A percentile compares a stretch with the other conserved stretches of the same genome.
phyloP scores from a whole-genome alignment of 495 filamentous ascomycete genomes.

The Geopyxis carbonaria region DNA sequence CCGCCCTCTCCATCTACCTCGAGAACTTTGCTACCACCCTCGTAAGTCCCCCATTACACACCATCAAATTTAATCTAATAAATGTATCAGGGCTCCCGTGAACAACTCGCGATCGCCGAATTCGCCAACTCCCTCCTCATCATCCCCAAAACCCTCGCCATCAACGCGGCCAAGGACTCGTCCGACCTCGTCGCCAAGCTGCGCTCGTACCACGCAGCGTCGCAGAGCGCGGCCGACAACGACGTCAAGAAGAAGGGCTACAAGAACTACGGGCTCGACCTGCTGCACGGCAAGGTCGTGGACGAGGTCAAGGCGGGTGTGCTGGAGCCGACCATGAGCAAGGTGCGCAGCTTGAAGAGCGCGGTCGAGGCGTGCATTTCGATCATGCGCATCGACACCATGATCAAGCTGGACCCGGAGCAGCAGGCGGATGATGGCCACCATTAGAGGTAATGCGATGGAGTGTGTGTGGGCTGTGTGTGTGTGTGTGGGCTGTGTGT shows the following conservation, averaged over 20 bases:
- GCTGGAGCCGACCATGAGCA: slow-evolving; percentile 94
- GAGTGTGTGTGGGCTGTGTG: too few relatives aligned
- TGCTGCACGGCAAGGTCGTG: slow-evolving; percentile 75
- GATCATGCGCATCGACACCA: slow-evolving; percentile 98
- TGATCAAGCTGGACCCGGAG: slow-evolving; percentile 96
- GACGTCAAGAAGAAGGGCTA: slow-evolving; percentile 85
- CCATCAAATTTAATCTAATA: slow-evolving; percentile 1
- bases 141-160: slow-evolving; percentile 89
- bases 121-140: slow-evolving; percentile 88
- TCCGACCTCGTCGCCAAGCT: slow-evolving; percentile 91
- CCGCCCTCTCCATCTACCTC: slow-evolving; percentile 96
- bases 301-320: slow-evolving; percentile 91
- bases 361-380: slow-evolving; percentile 97
- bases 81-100: slow-evolving; percentile 53
- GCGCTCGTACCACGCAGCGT: slow-evolving; percentile 82
- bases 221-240: slow-evolving; percentile 71
- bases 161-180: slow-evolving; percentile 93
- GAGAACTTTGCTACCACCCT: slow-evolving; percentile 99
- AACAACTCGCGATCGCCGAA: slow-evolving; percentile 95
- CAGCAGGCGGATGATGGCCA: too few relatives aligned
- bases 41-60: slow-evolving; percentile 29
- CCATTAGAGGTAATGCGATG: too few relatives aligned
- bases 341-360: slow-evolving; percentile 94
- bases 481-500: background rate
- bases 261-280: slow-evolving; percentile 92